A percentile compares a stretch with the other conserved stretches of the same genome.
These are phyloP conservation scores for Ogataea hybrid DNA, from an alignment of 1,139 yeast species.

Conservation along the genomic window DNA sequence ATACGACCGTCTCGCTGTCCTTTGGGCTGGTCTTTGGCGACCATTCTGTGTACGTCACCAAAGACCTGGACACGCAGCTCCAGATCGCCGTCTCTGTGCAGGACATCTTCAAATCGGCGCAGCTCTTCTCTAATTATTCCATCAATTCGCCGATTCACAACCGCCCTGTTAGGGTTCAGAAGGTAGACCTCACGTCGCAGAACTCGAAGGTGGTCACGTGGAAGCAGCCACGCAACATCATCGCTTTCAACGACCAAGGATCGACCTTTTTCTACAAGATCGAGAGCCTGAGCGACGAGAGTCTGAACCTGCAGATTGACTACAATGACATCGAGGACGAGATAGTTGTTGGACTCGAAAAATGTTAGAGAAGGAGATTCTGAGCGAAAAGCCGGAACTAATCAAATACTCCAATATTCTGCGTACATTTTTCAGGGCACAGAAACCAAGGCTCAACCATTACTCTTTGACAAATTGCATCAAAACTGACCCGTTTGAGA, in stretches of 20 bases:
- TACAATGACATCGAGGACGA: slow-evolving; percentile 49
- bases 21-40: slow-evolving; percentile 15
- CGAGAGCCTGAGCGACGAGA: slow-evolving; percentile 35
- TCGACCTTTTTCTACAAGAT: slow-evolving; percentile 60
- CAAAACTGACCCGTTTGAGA: slow-evolving; percentile 28
- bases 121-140: slow-evolving; percentile 64
- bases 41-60: slow-evolving; percentile 13
- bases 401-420: slow-evolving; percentile 30
- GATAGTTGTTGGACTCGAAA: slow-evolving; percentile 29
- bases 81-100: slow-evolving; percentile 71
- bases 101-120: slow-evolving; percentile 59
- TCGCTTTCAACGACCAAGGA: slow-evolving; percentile 71
- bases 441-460: slow-evolving; percentile 39
- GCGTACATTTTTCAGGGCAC: slow-evolving; percentile 28
- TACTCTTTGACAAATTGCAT: slow-evolving; percentile 38
- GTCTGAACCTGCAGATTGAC: slow-evolving; percentile 41
- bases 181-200: slow-evolving; percentile 38
- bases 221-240: slow-evolving; percentile 31
- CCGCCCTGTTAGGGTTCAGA: slow-evolving; percentile 53
- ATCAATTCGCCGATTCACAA: slow-evolving; percentile 55
- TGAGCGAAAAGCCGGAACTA: slow-evolving; percentile 9
- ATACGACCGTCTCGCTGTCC: slow-evolving; percentile 20
- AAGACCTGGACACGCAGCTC: slow-evolving; percentile 49
- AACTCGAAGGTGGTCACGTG: slow-evolving; percentile 31
- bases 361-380: slow-evolving; percentile 16